Percentiles rank a stretch among this genome's conserved stretches.
Evolutionary conservation across 2,329 filamentous ascomycete genomes (phyloP).

Genomic region (Elsinoe necatrix): DNA sequence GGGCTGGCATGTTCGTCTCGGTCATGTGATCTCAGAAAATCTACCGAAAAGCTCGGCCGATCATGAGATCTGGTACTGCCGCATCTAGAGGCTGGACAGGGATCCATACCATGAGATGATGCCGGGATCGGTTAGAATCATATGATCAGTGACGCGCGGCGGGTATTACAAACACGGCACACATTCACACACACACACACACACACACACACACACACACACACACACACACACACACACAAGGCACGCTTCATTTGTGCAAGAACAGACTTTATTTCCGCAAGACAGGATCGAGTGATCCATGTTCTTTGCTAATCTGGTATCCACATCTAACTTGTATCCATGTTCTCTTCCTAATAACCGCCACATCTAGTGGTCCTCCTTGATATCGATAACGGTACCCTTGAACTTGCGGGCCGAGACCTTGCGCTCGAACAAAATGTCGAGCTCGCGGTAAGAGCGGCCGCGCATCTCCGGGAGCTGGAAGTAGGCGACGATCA

Average conservation of each 20-base stretch:
- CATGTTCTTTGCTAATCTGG: not conserved
- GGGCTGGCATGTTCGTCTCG: no score
- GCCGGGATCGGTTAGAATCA: no score
- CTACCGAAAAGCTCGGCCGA: no score
- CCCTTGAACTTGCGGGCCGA: conserved; percentile 39
- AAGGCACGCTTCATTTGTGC: not conserved
- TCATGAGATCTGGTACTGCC: no score
- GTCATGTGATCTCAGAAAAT: no score
- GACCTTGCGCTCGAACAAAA: conserved; percentile 38
- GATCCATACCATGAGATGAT: no score
- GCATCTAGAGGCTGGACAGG: no score
- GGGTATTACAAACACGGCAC: no score
- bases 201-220: no score
- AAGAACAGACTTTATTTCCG: not conserved
- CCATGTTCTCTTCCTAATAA: not conserved
- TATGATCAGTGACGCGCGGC: no score
- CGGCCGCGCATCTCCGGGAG: conserved; percentile 40
- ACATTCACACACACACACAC: no score
- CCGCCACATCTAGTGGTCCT: conserved; percentile 32
- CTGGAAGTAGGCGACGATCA: conserved; percentile 36
- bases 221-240: no score
- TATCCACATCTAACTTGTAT: not conserved
- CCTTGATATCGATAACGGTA: conserved; percentile 36
- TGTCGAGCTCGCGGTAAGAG: conserved; percentile 39
- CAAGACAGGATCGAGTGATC: not conserved